Evolutionary conservation across 2,329 filamentous ascomycete species (phyloP).

Genomic region (Beauveria asiatica): DNA sequence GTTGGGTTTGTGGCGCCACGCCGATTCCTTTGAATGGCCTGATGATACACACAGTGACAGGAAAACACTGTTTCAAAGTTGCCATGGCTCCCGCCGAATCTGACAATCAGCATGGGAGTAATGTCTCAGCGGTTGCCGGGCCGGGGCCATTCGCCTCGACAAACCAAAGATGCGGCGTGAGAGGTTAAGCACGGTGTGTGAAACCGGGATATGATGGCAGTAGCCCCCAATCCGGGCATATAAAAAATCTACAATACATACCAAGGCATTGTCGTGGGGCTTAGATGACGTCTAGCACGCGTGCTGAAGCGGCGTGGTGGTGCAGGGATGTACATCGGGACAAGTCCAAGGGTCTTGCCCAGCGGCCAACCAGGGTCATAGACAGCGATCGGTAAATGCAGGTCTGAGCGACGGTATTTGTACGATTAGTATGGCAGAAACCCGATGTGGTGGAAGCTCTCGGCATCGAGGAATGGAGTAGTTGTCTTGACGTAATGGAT

Average conservation of each 20-base stretch:
- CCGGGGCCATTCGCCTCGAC: neutral
- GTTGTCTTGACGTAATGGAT: conserved; percentile 5
- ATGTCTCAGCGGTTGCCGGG: neutral
- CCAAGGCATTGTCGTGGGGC: no score
- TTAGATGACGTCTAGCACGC: no score
- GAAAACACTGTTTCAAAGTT: neutral
- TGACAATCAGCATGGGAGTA: neutral
- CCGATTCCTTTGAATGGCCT: conserved; percentile 16
- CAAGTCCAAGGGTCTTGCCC: no score
- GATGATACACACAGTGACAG: neutral
- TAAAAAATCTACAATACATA: no score
- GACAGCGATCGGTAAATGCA: neutral
- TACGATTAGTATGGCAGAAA: neutral
- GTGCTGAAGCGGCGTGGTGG: no score
- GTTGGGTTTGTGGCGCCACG: conserved; percentile 8
- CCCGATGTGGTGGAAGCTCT: neutral
- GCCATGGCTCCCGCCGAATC: neutral
- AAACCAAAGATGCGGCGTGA: neutral
- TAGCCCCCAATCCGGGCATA: no score
- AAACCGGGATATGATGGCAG: no score
- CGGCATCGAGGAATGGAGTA: neutral
- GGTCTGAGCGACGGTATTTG: neutral
- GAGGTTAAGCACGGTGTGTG: neutral
- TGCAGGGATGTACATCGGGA: no score
- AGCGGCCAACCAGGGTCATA: neutral